These are phyloP conservation scores for Lonicera japonica DNA, from an alignment of 129 eudicot genomes.

Conservation along the genomic window DNA sequence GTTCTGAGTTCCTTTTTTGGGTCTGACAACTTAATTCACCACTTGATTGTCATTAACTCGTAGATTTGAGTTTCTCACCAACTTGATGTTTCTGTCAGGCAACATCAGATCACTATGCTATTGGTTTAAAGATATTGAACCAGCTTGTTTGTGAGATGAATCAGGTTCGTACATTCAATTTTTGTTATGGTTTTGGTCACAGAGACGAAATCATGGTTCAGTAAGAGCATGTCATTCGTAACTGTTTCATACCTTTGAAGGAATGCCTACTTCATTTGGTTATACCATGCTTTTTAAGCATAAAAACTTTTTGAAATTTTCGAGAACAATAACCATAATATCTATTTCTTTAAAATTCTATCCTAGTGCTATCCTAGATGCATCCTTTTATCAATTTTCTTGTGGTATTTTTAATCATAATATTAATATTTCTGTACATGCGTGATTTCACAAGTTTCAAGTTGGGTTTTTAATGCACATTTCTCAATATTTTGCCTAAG, in stretches of 20 bases:
- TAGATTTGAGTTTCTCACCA: conserved; percentile 12
- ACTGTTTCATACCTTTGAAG: background rate
- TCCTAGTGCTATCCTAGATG: too few species aligned
- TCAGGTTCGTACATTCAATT: conserved; percentile 56
- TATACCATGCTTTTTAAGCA: background rate
- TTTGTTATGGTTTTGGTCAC: background rate
- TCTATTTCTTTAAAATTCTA: too few species aligned
- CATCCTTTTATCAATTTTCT: too few species aligned
- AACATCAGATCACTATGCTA: conserved; percentile 76
- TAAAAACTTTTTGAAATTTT: too few species aligned
- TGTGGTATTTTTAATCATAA: too few species aligned
- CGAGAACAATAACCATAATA: background rate
- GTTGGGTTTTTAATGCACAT: background rate
- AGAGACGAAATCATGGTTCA: background rate
- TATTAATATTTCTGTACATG: too few species aligned
- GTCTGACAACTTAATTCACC: background rate
- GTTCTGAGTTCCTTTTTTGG: background rate
- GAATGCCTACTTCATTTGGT: background rate
- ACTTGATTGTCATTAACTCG: background rate
- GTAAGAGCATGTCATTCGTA: background rate
- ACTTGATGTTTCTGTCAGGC: conserved; percentile 45
- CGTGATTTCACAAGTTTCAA: too few species aligned
- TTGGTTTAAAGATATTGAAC: conserved; percentile 90
- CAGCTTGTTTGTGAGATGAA: conserved; percentile 97
- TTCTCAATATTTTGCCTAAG: background rate